Conservation (phyloP, 176 grass and related monocot species). For the Ampelocalamus luodianensis region DNA sequence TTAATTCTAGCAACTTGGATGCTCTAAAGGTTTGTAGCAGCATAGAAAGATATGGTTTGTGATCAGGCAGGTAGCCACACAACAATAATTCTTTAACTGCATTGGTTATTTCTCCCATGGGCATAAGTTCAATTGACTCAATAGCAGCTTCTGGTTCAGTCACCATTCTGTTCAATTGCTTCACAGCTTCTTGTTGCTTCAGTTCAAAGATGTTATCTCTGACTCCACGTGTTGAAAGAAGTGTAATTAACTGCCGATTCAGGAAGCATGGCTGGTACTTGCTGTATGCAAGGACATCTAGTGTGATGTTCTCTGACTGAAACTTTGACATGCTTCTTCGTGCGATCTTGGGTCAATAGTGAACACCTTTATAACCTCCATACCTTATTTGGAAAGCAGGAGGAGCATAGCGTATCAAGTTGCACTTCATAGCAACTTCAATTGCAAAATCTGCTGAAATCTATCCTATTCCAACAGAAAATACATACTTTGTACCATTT, state of each 20-base stretch:
- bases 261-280: constrained; percentile 82
- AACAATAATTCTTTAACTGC: constrained; percentile 67
- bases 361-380: constrained; percentile 89
- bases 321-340: constrained; percentile 87
- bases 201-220: constrained; percentile 65
- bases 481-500: constrained; percentile 59
- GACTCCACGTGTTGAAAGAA: constrained; percentile 83
- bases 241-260: constrained; percentile 84
- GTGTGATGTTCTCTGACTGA: constrained; percentile 67
- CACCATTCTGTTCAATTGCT: constrained; percentile 67
- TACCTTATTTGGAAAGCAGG: constrained; percentile 96
- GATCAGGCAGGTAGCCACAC: constrained; percentile 74
- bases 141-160: constrained; percentile 62
- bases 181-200: constrained; percentile 65
- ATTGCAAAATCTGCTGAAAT: constrained; percentile 79
- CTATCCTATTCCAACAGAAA: constrained; percentile 94
- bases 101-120: constrained; percentile 77
- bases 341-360: constrained; percentile 70
- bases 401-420: constrained; percentile 64
- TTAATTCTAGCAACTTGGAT: constrained; percentile 72
- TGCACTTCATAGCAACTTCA: constrained; percentile 73
- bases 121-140: constrained; percentile 76
- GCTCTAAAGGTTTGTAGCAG: constrained; percentile 81
- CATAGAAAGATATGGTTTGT: constrained; percentile 84
- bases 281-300: constrained; percentile 93